A percentile compares a stretch with the other conserved stretches of the same genome.
Conservation (phyloP, 2,329 filamentous ascomycete species). For the Fusarium sp. region DNA sequence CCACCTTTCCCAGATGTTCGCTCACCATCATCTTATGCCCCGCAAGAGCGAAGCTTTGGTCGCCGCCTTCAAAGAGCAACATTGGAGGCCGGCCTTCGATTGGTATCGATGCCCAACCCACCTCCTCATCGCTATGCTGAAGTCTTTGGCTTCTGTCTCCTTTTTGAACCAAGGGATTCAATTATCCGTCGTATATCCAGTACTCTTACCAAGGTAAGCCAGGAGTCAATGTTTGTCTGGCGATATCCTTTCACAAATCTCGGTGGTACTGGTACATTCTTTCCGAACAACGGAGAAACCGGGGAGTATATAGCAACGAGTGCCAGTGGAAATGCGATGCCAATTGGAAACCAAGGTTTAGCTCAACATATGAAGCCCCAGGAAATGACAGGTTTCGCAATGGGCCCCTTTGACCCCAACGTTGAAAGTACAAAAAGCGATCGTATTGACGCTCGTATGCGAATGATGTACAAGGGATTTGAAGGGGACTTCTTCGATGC, state of each 20-base stretch:
- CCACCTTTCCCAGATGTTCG: conserved; percentile 56
- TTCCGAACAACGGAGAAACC: conserved; percentile 50
- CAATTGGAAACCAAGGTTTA: conserved; percentile 57
- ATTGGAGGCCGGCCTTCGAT: conserved; percentile 71
- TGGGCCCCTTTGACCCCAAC: conserved; percentile 63
- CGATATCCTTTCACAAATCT: conserved; percentile 73
- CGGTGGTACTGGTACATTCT: conserved; percentile 77
- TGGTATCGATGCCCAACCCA: conserved; percentile 66
- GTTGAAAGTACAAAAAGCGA: conserved; percentile 58
- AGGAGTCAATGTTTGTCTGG: conserved; percentile 68
- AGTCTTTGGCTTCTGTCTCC: conserved; percentile 77
- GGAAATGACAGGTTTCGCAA: conserved; percentile 51
- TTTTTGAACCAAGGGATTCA: conserved; percentile 66
- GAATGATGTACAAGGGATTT: conserved; percentile 70
- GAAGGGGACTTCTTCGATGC: conserved; percentile 83
- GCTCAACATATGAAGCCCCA: conserved; percentile 42
- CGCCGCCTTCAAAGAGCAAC: conserved; percentile 76
- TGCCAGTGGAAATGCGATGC: conserved; percentile 11
- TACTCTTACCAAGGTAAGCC: conserved; percentile 51
- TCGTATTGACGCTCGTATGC: conserved; percentile 62
- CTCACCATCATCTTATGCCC: conserved; percentile 68
- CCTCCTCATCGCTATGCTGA: conserved; percentile 63
- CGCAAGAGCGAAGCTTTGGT: conserved; percentile 76
- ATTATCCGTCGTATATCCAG: conserved; percentile 60
- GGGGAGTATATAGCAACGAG: neutral